Conservation (phyloP, 495 filamentous ascomycete species). For the Copromyces sp. region DNA sequence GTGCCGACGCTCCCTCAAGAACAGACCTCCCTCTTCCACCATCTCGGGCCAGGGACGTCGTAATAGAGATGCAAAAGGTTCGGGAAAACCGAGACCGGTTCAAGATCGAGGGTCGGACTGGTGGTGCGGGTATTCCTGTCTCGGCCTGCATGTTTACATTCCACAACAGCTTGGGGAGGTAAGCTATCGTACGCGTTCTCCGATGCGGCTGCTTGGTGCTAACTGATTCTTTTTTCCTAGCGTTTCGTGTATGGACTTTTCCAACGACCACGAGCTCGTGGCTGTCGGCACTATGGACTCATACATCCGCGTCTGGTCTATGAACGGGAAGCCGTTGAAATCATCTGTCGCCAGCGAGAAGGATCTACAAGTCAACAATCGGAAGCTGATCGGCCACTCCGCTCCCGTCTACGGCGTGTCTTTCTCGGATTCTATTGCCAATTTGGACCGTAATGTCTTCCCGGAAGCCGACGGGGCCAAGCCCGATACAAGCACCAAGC, state of each 20-base stretch:
- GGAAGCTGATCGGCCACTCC: conserved; percentile 84
- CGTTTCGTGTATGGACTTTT: conserved; percentile 86
- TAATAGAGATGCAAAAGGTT: conserved; percentile 90
- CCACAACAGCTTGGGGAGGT: conserved; percentile 90
- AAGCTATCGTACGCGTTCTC: conserved; percentile 19
- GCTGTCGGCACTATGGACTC: conserved; percentile 85
- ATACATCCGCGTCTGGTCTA: conserved; percentile 86
- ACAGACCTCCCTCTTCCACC: conserved; percentile 75
- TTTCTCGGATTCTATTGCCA: conserved; percentile 68
- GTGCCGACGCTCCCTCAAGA: conserved; percentile 67
- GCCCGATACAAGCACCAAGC: conserved; percentile 53
- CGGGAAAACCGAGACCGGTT: conserved; percentile 87
- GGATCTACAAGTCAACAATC: conserved; percentile 41
- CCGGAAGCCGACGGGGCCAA: conserved; percentile 32
- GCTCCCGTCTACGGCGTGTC: conserved; percentile 81
- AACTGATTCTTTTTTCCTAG: conserved; percentile 37
- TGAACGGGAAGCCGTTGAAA: conserved; percentile 66
- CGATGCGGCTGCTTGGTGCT: neutral
- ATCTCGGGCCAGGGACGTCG: conserved; percentile 75
- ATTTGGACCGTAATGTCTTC: conserved; percentile 34
- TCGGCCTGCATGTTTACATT: conserved; percentile 95
- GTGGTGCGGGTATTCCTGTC: conserved; percentile 67
- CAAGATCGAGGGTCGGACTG: conserved; percentile 67
- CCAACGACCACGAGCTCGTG: conserved; percentile 72
- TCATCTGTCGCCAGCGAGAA: conserved; percentile 31